Base-by-base conservation (phyloP, 23 red algal species). In the Rhodosorus marinus region DNA sequence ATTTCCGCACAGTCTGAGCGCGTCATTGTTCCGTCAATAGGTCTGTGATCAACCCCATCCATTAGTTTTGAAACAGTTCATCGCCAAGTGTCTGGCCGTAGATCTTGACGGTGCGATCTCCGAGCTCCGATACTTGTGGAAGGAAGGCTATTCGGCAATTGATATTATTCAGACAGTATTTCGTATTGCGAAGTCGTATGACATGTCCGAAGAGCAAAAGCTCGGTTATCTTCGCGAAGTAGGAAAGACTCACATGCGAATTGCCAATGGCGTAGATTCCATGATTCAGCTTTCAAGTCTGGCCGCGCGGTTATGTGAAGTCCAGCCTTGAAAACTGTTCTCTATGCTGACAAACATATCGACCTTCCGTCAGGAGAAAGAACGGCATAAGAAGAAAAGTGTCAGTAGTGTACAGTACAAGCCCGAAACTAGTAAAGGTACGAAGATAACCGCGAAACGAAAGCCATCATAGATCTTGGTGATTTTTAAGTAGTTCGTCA, bases 91-190 rank as follows among this genome's bases (percentile, higher is more conserved):
- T 49, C 24, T 76, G 3, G 61, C 53, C 36, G 67, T 59, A 26
- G 63, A 95, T 40, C 42, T 95, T 26, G 80, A 76, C n/a, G 55
- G 29, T 7, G 78, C 88, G 26, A 21, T 78, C 19, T 74, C 66
- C n/a, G 72, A 60, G 20, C 29, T 95, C 24, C 57, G 67, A 61
- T 48, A 56, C 28, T 26, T 95, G 41, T 38, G 64, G 24, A 45
- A 75, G 25, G 63, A 72, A 26, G 88, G 88, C 8, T 95, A 95
- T 57, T 56, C 88, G 15, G 23, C 71, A 24, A 49, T 79, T 15
- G 88, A 95, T 40, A 82, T 95, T 25, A 69, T 95, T 45, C 67
- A 77, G 38, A 79, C 70, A 24, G 51, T 95, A 24, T 95, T 95
- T 51, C 75, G 88, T 7, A 65, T 95, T 25, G 47, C 19, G 3